phyloP scores from a whole-genome alignment of 208 protist genomes.

The Leishmania major region DNA sequence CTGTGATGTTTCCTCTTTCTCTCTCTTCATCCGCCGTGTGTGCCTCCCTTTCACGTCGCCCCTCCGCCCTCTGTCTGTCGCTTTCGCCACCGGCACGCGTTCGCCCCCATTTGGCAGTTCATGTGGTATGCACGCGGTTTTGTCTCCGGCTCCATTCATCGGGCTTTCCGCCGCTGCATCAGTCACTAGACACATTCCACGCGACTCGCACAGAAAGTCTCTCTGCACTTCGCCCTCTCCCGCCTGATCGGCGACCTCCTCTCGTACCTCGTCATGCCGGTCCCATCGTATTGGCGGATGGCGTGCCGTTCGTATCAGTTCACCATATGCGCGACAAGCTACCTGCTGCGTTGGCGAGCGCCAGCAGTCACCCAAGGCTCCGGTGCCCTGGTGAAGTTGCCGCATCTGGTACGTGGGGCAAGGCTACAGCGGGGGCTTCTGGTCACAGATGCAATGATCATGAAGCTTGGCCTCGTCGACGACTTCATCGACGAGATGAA shows the following conservation, averaged over 20 bases:
- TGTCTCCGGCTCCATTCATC: background rate
- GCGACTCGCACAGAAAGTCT: background rate
- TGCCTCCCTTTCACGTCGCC: background rate
- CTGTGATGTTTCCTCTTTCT: background rate
- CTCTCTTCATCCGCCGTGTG: background rate
- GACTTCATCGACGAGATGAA: conserved; percentile 39
- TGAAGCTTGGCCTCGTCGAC: conserved; percentile 56
- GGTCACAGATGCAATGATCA: conserved; percentile 54
- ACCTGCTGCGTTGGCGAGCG: conserved; percentile 39
- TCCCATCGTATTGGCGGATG: conserved; percentile 32
- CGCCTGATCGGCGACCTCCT: background rate
- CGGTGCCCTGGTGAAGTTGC: conserved; percentile 35
- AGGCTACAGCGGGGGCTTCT: conserved; percentile 48
- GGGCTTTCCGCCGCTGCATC: background rate
- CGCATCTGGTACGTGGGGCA: conserved; percentile 36
- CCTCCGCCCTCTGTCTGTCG: background rate
- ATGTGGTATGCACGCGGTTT: background rate
- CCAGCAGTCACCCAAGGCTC: conserved; percentile 42
- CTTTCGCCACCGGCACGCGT: background rate
- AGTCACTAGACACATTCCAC: background rate
- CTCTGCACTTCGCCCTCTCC: background rate
- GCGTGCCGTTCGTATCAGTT: conserved; percentile 38
- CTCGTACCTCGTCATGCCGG: conserved; percentile 32
- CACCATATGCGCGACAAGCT: conserved; percentile 27
- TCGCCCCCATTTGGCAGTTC: background rate